Evolutionary conservation across 768 basidiomycete species (phyloP).

Genomic region (Kwoniella dendrophila): DNA sequence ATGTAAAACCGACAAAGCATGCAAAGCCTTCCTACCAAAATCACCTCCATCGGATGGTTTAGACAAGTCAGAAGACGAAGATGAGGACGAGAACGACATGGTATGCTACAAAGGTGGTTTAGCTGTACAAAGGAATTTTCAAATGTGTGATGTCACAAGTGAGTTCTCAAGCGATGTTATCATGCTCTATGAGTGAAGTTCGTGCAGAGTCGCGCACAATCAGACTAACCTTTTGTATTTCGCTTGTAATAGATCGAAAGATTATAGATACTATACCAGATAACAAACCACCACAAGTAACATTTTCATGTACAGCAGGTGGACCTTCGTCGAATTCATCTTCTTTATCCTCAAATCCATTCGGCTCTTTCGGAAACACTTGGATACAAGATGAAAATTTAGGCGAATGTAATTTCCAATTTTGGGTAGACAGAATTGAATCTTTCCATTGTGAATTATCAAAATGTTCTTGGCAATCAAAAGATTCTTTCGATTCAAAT

Average conservation of each 20-base stretch:
- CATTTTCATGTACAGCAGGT: constrained; percentile 73
- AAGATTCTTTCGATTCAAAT: constrained; percentile 59
- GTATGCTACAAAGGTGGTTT: constrained; percentile 92
- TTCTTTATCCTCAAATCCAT: constrained; percentile 24
- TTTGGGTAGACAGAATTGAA: constrained; percentile 93
- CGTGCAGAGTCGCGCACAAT: too few relatives aligned
- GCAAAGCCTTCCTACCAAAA: constrained; percentile 69
- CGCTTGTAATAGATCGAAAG: constrained; percentile 70
- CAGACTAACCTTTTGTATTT: too few relatives aligned
- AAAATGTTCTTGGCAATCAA: constrained; percentile 61
- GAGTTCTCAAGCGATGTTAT: constrained; percentile 56
- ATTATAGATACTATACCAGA: constrained; percentile 91
- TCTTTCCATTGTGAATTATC: constrained; percentile 92
- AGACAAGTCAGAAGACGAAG: constrained; percentile 57
- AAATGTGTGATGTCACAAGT: constrained; percentile 99
- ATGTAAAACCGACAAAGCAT: constrained; percentile 79
- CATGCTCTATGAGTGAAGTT: constrained; percentile 65
- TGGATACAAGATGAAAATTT: constrained; percentile 59
- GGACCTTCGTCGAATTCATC: constrained; percentile 45
- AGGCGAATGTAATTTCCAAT: constrained; percentile 86
- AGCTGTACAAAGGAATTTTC: constrained; percentile 92
- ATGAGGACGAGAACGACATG: constrained; percentile 66
- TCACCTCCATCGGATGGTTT: constrained; percentile 27
- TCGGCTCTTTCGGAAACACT: constrained; percentile 24
- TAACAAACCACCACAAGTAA: constrained; percentile 85